These are phyloP conservation scores for Ophiocordyceps camponoti-floridani DNA, from an alignment of 2,329 filamentous ascomycete species.

Conservation along the genomic window DNA sequence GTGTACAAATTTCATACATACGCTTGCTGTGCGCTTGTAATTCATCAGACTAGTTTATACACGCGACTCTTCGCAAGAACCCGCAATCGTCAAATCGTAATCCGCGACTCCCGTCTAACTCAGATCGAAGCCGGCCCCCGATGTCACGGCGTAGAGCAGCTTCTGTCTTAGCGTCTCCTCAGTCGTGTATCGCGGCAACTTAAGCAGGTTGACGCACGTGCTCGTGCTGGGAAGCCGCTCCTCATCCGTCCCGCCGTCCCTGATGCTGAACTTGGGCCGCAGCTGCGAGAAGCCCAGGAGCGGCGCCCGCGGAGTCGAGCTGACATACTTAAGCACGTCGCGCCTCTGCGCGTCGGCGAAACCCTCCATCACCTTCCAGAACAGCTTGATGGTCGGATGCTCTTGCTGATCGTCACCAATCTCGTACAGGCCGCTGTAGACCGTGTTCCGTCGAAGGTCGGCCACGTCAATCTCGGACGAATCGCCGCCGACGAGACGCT, in stretches of 20 bases:
- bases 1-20: too few species aligned
- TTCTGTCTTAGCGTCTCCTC: conserved; percentile 54
- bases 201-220: conserved; percentile 89
- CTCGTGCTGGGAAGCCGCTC: conserved; percentile 84
- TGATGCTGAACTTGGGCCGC: conserved; percentile 73
- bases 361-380: conserved; percentile 75
- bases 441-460: conserved; percentile 68
- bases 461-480: conserved; percentile 70
- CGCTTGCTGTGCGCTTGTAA: too few species aligned
- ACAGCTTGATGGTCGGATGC: conserved; percentile 69
- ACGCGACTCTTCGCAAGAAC: too few species aligned
- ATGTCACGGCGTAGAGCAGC: conserved; percentile 74
- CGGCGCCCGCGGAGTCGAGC: conserved; percentile 77
- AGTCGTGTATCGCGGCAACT: conserved; percentile 66
- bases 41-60: too few species aligned
- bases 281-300: conserved; percentile 77
- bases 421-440: conserved; percentile 73
- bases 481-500: conserved; percentile 83
- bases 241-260: conserved; percentile 42
- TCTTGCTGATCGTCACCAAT: conserved; percentile 81
- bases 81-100: background rate
- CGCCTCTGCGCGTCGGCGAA: conserved; percentile 62
- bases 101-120: conserved; percentile 21
- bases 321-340: conserved; percentile 89
- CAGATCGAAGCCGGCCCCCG: conserved; percentile 83